These are phyloP conservation scores for Moniliophthora roreri DNA, from an alignment of 1,284 basidiomycete species.

Conservation along the genomic window DNA sequence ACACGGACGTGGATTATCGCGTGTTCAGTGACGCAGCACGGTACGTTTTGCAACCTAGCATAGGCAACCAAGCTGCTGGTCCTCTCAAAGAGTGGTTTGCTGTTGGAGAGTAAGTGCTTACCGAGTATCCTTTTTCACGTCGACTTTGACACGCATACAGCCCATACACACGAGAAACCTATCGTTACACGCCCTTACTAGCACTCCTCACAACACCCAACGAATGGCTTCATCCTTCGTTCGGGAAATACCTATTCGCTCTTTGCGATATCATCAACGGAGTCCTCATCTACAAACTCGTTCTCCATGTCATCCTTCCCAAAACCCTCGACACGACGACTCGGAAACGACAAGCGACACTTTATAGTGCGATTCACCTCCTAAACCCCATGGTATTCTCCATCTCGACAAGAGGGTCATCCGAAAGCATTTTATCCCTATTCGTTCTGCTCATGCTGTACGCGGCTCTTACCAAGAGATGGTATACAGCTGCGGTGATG, in stretches of 20 bases:
- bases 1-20: slow-evolving; percentile 96
- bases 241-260: slow-evolving; percentile 91
- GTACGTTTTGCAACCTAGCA: slow-evolving; percentile 57
- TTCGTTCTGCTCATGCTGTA: slow-evolving; percentile 80
- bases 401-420: slow-evolving; percentile 95
- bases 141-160: slow-evolving; percentile 40
- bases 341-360: slow-evolving; percentile 37
- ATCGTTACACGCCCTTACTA: slow-evolving; percentile 94
- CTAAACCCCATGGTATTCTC: slow-evolving; percentile 94
- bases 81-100: slow-evolving; percentile 40
- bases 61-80: slow-evolving; percentile 53
- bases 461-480: slow-evolving; percentile 49
- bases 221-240: slow-evolving; percentile 73
- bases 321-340: background rate
- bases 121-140: slow-evolving; percentile 3
- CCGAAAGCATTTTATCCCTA: slow-evolving; percentile 85
- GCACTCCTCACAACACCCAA: slow-evolving; percentile 85
- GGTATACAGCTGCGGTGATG: slow-evolving; percentile 65
- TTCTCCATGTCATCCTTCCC: slow-evolving; percentile 52
- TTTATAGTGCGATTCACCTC: slow-evolving; percentile 69
- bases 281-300: slow-evolving; percentile 70
- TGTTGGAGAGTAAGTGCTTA: slow-evolving; percentile 69
- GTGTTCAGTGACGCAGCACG: slow-evolving; percentile 92
- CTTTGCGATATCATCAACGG: slow-evolving; percentile 85
- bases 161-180: slow-evolving; percentile 92